phyloP scores from a whole-genome alignment of 495 filamentous ascomycete genomes.

The Penicillium bovifimosum region DNA sequence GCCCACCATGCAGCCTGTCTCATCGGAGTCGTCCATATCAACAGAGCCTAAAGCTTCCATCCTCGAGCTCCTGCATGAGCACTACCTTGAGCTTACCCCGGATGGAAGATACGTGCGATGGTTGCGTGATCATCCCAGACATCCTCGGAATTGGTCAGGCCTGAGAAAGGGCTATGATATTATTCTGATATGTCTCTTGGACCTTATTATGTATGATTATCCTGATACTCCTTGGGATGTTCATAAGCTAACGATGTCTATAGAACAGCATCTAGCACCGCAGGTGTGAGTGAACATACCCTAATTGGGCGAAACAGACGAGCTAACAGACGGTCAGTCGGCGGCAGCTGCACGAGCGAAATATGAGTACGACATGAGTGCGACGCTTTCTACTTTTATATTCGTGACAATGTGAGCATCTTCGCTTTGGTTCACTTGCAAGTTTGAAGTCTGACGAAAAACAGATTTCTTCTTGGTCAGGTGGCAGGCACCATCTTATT shows the following conservation, averaged over 20 bases:
- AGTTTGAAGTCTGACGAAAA: not conserved
- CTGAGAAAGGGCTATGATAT: constrained; percentile 33
- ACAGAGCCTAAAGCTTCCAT: constrained; percentile 12
- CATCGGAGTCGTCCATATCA: not conserved
- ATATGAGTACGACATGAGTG: constrained; percentile 25
- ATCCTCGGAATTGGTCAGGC: constrained; percentile 39
- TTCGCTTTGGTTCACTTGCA: not conserved
- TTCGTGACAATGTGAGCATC: constrained; percentile 34
- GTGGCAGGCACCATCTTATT: constrained; percentile 45
- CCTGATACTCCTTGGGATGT: not conserved
- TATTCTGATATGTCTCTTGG: constrained; percentile 32
- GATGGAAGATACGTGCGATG: constrained; percentile 37
- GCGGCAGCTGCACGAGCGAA: constrained; percentile 30
- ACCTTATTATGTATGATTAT: constrained; percentile 37
- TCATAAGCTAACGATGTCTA: constrained; percentile 1
- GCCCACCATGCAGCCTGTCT: constrained; percentile 12
- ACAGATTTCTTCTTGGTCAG: constrained; percentile 47
- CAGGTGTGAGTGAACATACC: constrained; percentile 28
- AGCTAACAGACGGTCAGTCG: constrained; percentile 15
- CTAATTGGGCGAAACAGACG: not conserved
- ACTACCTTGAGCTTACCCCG: constrained; percentile 28
- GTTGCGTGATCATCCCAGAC: constrained; percentile 28
- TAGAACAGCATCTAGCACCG: constrained; percentile 39
- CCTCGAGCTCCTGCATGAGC: constrained; percentile 13
- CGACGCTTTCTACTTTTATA: constrained; percentile 31